Evolutionary conservation across 2,329 filamentous ascomycete species (phyloP), one percentile per base, ranked within the genome.

Genomic region (Colletotrichum tropicale): DNA sequence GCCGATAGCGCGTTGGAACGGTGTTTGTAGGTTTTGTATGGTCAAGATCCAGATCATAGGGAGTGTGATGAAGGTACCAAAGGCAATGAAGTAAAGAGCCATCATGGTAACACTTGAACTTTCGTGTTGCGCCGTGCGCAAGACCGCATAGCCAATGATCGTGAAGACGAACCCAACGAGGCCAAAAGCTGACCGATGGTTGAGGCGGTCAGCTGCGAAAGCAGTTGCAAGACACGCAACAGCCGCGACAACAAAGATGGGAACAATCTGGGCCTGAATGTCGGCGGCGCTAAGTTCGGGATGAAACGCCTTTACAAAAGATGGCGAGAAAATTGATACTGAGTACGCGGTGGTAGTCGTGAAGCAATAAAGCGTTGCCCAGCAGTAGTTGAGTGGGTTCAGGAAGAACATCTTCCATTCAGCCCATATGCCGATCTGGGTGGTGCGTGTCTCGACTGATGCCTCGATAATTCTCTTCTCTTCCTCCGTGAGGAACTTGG

Each of bases 1-100:
- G 76, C 82, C 36, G 78, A 82, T 55, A 77, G 77, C 77, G 24
- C 76, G 70, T 55, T 78, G 77, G 18, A 78, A 78, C 4, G 77
- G 77, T 1, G 77, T 78, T 18, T 66, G 66, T 12, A 77, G 56
- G 55, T 78, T 78, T 10, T 78, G 67, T 48, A 77, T 70, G 4
- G 77, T 66, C 52, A 78, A 38, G 12, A 64, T 75, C 75, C 77
- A 78, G 28, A 78, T 74, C 77, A 78, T 78, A 1, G 77, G 75
- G 12, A 78, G 64, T 4, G 77, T 74, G 30, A 77, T 78, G 34
- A 60, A 78, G 4, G 74, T 75, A 21, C 77, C 77, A 43, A 74
- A 55, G 24, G 60, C 71, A n/a, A 77, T 75, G 38, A 78, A 71
- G 67, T 78, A 78, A 2, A 78, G 71, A 6, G 66, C 77, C 71